Base-by-base conservation (phyloP, 176 grass and related monocot species). In the Neostapfia colusana region DNA sequence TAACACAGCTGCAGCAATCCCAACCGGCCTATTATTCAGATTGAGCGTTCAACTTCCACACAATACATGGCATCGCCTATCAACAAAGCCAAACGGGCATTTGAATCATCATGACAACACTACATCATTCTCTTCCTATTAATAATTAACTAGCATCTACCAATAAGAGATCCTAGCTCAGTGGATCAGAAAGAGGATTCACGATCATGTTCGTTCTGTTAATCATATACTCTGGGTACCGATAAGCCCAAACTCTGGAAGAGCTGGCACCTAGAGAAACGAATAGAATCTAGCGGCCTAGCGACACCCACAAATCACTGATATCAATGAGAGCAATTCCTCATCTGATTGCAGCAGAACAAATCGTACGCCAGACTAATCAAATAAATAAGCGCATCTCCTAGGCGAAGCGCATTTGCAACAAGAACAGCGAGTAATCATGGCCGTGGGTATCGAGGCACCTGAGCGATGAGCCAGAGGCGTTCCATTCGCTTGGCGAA, bases 391-490 rank as follows among this genome's bases (percentile, higher is more conserved):
- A 35, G 45, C 8, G 14, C 14, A 55, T 55, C 20, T 21, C 20
- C 20, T 9, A 21, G 7, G 8, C 23, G 11, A 58, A 58, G 21
- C 23, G 55, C 23, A 58, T 58, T 56, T 58, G 21, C 8, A 34
- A 57, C n/a, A 7, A 3, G 61, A 38, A 54, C 34, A 51, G 14
- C 7, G 46, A 65, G 8, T 16, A 63, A 25, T 39, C 10, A 31
- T 31, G 31, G 31, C 31, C 31, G 10, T 15, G 34, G 45, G 12
- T 16, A 7, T 7, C 18, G 2, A 18, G 28, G 15, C 37, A 94
- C 95, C 89, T 99, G 77, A 80, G 95, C 92, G 82, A 99, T 99
- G 80, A 95, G 87, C 95, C 95, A 95, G 17, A 77, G 89, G 49
- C 76, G 89, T 39, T 94, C 91, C 14, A 94, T 92, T 37, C 87